Evolutionary conservation across 192 early-diverging fungal species (phyloP), one percentile per base, ranked within the genome.

Genomic region (Spizellomyces punctatus): DNA sequence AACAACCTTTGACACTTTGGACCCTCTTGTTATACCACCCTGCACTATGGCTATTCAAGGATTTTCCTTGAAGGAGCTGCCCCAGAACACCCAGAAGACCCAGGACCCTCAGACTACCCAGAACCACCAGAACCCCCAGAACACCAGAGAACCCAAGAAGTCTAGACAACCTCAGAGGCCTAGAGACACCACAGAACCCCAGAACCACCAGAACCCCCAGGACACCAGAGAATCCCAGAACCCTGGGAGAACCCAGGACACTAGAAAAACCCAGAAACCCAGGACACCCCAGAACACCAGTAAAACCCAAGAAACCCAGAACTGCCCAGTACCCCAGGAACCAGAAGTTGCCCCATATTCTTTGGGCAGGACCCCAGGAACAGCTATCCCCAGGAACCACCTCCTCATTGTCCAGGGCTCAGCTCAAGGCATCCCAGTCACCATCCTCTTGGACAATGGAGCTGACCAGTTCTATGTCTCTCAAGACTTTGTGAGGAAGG

Each of bases 171-270:
- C 49, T n/a, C 49, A n/a, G 49, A 9, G n/a, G n/a, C 49, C 49
- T n/a, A 52, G n/a, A 52, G 49, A 52, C 49, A 52, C 49, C 49
- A 52, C 49, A n/a, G 49, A 52, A 52, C 9, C 49, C 49, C 9
- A 52, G 49, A 52, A 9, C n/a, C 49, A 52, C 49, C n/a, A n/a
- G 49, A 52, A 9, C 49, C 49, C 49, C 10, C n/a, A 52, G 49
- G 49, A n/a, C n/a, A n/a, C n/a, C n/a, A n/a, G n/a, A n/a, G n/a
- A n/a, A n/a, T n/a, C n/a, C n/a, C n/a, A n/a, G n/a, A n/a, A n/a
- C n/a, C n/a, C n/a, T n/a, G n/a, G n/a, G n/a, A n/a, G n/a, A n/a
- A n/a, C n/a, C n/a, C n/a, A n/a, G n/a, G n/a, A n/a, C n/a, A n/a
- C n/a, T n/a, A n/a, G n/a, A n/a, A n/a, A n/a, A n/a, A n/a, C n/a